Percentiles rank a stretch among this genome's conserved stretches.
These are phyloP conservation scores for Lactarius indigo DNA, from an alignment of 768 basidiomycete species.

Conservation along the genomic window DNA sequence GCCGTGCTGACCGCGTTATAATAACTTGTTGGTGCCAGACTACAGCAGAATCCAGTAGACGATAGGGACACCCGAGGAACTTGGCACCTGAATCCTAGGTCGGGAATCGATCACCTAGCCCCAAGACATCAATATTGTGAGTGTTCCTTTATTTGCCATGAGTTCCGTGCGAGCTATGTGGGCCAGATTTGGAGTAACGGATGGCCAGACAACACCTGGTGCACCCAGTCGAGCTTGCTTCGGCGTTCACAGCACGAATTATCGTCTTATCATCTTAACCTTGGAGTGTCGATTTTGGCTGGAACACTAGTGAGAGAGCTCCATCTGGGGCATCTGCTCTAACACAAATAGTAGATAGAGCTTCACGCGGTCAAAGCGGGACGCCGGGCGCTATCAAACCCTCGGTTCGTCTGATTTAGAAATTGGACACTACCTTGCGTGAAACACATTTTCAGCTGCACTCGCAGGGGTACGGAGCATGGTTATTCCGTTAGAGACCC, in stretches of 20 bases:
- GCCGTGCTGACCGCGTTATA: not conserved
- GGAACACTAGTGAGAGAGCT: constrained; percentile 69
- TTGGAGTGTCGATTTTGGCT: constrained; percentile 80
- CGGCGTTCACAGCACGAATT: not conserved
- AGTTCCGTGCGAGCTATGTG: not conserved
- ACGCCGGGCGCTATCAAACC: constrained; percentile 61
- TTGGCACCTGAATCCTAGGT: not conserved
- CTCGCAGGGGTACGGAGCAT: constrained; percentile 47
- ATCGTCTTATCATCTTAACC: constrained; percentile 48
- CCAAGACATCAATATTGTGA: not conserved
- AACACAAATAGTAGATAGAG: constrained; percentile 52
- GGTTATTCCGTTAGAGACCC: constrained; percentile 82
- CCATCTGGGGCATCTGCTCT: not conserved
- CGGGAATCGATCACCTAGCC: not conserved
- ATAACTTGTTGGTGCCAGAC: not conserved
- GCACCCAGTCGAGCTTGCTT: too few relatives aligned
- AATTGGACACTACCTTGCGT: constrained; percentile 1
- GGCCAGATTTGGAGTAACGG: not conserved
- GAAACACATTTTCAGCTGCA: too few relatives aligned
- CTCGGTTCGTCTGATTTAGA: constrained; percentile 51
- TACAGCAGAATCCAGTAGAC: not conserved
- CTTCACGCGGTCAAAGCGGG: constrained; percentile 61
- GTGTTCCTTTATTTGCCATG: not conserved
- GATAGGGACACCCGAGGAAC: not conserved
- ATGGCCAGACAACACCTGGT: not conserved